Percentiles rank a stretch among this genome's conserved stretches.
These are phyloP conservation scores for Aphanoascus verrucosus DNA, from an alignment of 2,329 filamentous ascomycete genomes.

Conservation along the genomic window DNA sequence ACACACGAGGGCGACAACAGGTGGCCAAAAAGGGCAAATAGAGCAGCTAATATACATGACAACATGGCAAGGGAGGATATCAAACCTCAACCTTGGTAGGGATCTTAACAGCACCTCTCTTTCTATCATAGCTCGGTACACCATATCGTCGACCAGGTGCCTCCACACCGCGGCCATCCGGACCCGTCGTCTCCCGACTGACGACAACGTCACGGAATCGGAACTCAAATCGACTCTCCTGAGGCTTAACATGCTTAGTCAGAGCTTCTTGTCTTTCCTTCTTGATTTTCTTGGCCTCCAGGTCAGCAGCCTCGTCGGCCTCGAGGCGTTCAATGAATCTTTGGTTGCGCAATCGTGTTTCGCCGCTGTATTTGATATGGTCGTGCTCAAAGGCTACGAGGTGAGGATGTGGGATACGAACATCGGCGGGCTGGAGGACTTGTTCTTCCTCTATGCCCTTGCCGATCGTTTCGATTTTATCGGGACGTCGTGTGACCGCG, in stretches of 20 bases:
- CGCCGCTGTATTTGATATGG: constrained; percentile 27
- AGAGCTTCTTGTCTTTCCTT: constrained; percentile 37
- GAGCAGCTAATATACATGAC: constrained; percentile 1
- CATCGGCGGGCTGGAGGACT: constrained; percentile 50
- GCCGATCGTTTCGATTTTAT: constrained; percentile 34
- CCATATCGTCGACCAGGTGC: constrained; percentile 53
- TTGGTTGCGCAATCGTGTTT: constrained; percentile 25
- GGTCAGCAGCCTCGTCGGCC: constrained; percentile 30
- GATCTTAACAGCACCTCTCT: constrained; percentile 54
- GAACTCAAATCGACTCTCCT: constrained; percentile 48
- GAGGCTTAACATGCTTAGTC: constrained; percentile 35
- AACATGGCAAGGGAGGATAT: neutral
- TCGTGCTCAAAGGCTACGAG: constrained; percentile 43
- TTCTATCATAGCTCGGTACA: constrained; percentile 51
- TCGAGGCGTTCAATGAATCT: constrained; percentile 38
- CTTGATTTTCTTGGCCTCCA: constrained; percentile 31
- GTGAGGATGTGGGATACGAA: constrained; percentile 54
- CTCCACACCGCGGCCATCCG: constrained; percentile 42
- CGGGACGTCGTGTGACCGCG: constrained; percentile 22
- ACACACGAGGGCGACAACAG: neutral
- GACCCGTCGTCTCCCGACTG: constrained; percentile 45
- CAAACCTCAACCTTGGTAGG: constrained; percentile 47
- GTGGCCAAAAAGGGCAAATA: no score
- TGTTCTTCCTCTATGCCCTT: constrained; percentile 36
- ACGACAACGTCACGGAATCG: constrained; percentile 46